Percentiles rank a stretch among this genome's conserved stretches.
phyloP scores from a whole-genome alignment of 306 rosid genomes.

The Adenanthera pavonina region DNA sequence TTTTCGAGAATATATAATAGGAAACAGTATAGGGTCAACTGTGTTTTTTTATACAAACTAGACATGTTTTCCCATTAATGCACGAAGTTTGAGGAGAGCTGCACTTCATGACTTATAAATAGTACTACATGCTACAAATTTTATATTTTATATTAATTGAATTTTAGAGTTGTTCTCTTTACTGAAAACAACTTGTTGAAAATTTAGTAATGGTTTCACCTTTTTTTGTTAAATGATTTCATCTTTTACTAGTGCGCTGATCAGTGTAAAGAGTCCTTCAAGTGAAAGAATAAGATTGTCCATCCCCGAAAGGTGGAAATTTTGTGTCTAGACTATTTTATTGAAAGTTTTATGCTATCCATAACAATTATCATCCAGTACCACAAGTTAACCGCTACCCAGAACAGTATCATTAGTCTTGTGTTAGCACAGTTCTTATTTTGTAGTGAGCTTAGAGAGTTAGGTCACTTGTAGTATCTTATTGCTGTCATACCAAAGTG shows the following conservation, averaged over 20 bases:
- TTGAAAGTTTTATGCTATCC: neutral
- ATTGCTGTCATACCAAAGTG: slow-evolving; percentile 17
- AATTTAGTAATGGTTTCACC: slow-evolving; percentile 9
- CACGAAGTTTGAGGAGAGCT: too few relatives aligned
- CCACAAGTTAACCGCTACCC: neutral
- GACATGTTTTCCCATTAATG: too few relatives aligned
- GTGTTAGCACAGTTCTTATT: neutral
- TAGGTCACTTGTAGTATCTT: neutral
- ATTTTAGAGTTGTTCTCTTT: neutral
- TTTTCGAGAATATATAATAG: neutral
- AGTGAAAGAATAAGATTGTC: neutral
- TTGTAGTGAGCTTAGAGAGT: neutral
- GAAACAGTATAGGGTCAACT: neutral
- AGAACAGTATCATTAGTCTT: neutral
- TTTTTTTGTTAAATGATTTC: neutral
- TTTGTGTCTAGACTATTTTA: neutral
- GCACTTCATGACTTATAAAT: too few relatives aligned
- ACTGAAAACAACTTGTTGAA: slow-evolving; percentile 12
- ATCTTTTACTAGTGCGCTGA: slow-evolving; percentile 2
- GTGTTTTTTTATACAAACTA: neutral
- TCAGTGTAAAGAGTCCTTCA: neutral
- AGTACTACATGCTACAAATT: too few relatives aligned
- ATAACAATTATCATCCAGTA: neutral
- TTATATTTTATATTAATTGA: neutral
- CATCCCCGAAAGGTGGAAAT: neutral